phyloP scores from a whole-genome alignment of 345 rosid genomes.

The Eucalyptus dawsonii region DNA sequence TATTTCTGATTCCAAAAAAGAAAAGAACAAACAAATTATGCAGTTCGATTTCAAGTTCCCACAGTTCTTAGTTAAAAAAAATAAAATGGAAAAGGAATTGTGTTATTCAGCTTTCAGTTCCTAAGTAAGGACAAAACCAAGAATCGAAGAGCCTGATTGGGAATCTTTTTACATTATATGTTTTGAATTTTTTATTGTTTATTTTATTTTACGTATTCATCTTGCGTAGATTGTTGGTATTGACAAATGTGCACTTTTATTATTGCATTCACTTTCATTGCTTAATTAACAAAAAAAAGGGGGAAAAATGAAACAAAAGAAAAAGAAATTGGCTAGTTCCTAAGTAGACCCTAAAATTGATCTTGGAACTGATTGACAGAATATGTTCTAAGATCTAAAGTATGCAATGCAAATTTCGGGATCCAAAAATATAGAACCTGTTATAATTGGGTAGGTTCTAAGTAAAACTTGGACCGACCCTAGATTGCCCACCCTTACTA shows the following conservation, averaged over 20 bases:
- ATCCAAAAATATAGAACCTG: neutral
- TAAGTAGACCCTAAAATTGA: neutral
- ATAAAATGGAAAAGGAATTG: too few species aligned
- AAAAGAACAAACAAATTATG: rapidly evolving
- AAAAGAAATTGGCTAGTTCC: too few species aligned
- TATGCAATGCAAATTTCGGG: neutral
- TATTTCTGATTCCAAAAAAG: too few species aligned
- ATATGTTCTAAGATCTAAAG: neutral
- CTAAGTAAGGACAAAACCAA: neutral
- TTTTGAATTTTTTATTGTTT: too few species aligned
- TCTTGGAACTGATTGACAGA: neutral
- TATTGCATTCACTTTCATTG: neutral
- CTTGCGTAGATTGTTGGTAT: neutral
- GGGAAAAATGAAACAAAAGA: neutral
- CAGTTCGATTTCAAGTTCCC: neutral
- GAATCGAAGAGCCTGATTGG: neutral
- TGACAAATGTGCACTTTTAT: neutral
- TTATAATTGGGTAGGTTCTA: neutral
- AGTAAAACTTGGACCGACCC: neutral
- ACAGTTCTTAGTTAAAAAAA: neutral
- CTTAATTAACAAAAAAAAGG: neutral
- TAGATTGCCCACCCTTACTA: neutral
- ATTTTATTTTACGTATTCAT: too few species aligned
- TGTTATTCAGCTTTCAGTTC: neutral
- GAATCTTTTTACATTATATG: neutral